A percentile compares a stretch with the other conserved stretches of the same genome.
phyloP scores from a whole-genome alignment of 148 eudicot genomes.

The Nyssa sinensis region DNA sequence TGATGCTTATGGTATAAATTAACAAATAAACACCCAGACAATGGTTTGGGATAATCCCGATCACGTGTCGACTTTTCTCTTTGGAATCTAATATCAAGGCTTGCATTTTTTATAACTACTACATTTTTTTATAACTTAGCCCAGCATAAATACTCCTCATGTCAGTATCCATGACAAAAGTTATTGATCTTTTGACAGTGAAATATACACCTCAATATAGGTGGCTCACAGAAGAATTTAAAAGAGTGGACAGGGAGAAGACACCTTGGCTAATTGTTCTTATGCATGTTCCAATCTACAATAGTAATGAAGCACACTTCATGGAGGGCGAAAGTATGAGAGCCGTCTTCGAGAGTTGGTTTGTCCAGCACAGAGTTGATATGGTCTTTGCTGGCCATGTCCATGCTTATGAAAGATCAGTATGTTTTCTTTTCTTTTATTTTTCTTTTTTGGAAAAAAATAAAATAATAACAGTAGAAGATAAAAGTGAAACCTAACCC shows the following conservation, averaged over 20 bases:
- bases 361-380: constrained; percentile 78
- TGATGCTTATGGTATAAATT: too few relatives aligned
- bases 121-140: not conserved
- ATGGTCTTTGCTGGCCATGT: constrained; percentile 88
- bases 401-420: constrained; percentile 97
- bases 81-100: not conserved
- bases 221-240: constrained; percentile 68
- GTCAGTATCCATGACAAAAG: constrained; percentile 2
- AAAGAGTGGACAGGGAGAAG: constrained; percentile 74
- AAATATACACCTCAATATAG: constrained; percentile 83
- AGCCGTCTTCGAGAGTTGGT: constrained; percentile 70
- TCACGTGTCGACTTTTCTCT: not conserved
- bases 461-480: not conserved
- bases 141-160: not conserved
- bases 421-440: constrained; percentile 25
- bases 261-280: constrained; percentile 97
- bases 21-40: too few relatives aligned
- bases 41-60: not conserved
- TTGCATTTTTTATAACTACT: not conserved
- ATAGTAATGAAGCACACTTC: constrained; percentile 78
- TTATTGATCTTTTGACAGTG: constrained; percentile 41
- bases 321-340: constrained; percentile 98
- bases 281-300: constrained; percentile 88
- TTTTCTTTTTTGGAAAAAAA: not conserved
- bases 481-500: not conserved